Evolutionary conservation across 1,284 basidiomycete genomes (phyloP), one percentile per base, ranked within the genome.

Genomic region (Leccinum fallax): DNA sequence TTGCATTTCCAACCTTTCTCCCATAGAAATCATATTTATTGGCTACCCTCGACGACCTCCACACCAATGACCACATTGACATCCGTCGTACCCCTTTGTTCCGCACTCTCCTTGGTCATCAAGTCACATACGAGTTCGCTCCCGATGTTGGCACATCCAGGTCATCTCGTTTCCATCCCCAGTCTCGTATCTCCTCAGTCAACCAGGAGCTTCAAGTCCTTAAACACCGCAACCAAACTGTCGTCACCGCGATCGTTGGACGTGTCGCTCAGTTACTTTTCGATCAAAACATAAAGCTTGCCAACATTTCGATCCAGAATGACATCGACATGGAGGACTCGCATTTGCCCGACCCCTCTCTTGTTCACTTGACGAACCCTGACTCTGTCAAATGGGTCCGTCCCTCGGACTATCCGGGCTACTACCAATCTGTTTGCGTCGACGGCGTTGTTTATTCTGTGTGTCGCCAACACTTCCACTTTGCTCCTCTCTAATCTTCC

Each of bases 391-490:
- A 72, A 26, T 89, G 87, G 87, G 79, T 80, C n/a, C 64, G 69
- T 43, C 61, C 66, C 10, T 65, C 66, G 34, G 69, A 70, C 16
- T 67, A 76, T 15, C 59, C 56, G 1, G 69, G 70, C 5, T 76
- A 78, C 36, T 89, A 81, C 63, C 57, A 61, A 16, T 80, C 78
- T 40, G 81, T 86, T 3, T 71, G 64, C 5, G 77, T 89, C 55
- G 88, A 90, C 63, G 84, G 82, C 3, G 80, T 79, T 5, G 60
- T 71, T 32, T 90, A 90, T 69, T 67, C 70, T 21, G 88, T 86
- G 68, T 63, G 79, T 74, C 55, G 5, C 57, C 58, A 15, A 8
- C 48, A 26, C 51, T 40, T n/a, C 26, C 24, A 53, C 26, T 36
- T 57, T 56, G 21, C 10, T 43, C 38, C 28, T 53, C 32, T 32